phyloP scores from a whole-genome alignment of 177 flowering plant genomes.

The Vitis hybrid region DNA sequence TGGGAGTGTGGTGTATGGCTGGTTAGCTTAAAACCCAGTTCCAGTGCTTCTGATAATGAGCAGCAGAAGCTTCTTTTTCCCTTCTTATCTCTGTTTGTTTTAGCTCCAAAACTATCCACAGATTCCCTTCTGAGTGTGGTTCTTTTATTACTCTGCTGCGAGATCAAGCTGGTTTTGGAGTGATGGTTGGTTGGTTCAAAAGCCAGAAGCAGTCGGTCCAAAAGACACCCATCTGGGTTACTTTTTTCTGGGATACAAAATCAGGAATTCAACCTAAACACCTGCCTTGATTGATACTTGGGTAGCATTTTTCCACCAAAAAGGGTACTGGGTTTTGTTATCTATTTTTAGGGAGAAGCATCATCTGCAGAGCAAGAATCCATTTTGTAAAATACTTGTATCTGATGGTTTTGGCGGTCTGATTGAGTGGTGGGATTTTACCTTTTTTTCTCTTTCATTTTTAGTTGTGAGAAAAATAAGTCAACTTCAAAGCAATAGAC shows the following conservation, averaged over 20 bases:
- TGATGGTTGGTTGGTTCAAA: conserved; percentile 1
- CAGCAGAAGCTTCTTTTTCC: neutral
- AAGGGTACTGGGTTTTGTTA: neutral
- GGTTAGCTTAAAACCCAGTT: neutral
- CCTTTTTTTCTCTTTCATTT: neutral
- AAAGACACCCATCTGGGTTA: conserved; percentile 7
- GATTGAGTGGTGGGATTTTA: conserved; percentile 4
- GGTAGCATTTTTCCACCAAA: neutral
- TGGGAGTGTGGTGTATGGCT: neutral
- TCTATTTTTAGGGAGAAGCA: conserved; percentile 3
- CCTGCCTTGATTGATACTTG: neutral
- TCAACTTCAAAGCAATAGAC: conserved; percentile 11
- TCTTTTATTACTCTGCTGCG: neutral
- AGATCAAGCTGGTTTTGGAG: conserved; percentile 7
- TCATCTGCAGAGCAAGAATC: neutral
- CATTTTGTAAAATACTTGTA: neutral
- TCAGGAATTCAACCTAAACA: neutral
- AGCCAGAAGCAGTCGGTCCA: neutral
- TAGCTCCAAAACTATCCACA: conserved; percentile 1
- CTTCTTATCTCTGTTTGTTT: neutral
- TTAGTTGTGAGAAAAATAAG: neutral
- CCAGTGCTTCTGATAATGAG: neutral
- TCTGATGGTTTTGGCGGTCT: neutral
- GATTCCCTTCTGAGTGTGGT: neutral
- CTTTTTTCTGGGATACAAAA: conserved; percentile 3